These are phyloP conservation scores for Phtheirospermum japonicum DNA, from an alignment of 257 asterid genomes.

Conservation along the genomic window DNA sequence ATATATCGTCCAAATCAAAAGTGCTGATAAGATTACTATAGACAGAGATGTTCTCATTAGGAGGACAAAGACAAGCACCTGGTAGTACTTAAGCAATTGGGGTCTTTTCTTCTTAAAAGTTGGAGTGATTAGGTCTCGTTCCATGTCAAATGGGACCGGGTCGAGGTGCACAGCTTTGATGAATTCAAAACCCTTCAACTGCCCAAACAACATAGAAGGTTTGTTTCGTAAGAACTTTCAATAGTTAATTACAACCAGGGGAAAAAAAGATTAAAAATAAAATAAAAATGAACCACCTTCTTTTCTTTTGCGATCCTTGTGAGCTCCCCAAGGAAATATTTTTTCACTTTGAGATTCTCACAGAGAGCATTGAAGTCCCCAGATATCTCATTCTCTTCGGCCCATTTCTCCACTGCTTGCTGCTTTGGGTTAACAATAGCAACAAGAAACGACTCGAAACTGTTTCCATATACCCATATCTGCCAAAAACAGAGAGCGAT, in stretches of 20 bases:
- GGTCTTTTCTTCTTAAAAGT: constrained; percentile 95
- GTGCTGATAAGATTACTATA: too few species aligned
- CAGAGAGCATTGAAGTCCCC: constrained; percentile 74
- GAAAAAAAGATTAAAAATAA: neutral
- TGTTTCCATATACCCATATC: constrained; percentile 95
- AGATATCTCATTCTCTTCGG: constrained; percentile 51
- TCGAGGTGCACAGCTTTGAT: constrained; percentile 87
- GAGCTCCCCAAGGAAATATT: constrained; percentile 66
- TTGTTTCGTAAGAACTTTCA: constrained; percentile 12
- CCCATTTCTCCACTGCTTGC: constrained; percentile 73
- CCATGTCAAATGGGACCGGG: constrained; percentile 89
- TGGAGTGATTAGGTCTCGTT: constrained; percentile 90
- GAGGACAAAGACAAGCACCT: constrained; percentile 42
- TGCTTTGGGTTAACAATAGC: constrained; percentile 71
- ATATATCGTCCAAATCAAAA: neutral
- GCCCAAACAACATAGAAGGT: constrained; percentile 23
- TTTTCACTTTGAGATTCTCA: constrained; percentile 53
- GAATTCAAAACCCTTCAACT: constrained; percentile 90
- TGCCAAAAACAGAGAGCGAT: too few species aligned
- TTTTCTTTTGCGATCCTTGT: constrained; percentile 64
- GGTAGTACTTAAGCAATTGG: constrained; percentile 78
- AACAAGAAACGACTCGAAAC: constrained; percentile 86
- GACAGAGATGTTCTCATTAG: too few species aligned
- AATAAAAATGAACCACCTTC: constrained; percentile 47
- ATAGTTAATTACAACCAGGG: neutral